Conservation (phyloP, 208 protist species). For the Wallacemonas rigidus region DNA sequence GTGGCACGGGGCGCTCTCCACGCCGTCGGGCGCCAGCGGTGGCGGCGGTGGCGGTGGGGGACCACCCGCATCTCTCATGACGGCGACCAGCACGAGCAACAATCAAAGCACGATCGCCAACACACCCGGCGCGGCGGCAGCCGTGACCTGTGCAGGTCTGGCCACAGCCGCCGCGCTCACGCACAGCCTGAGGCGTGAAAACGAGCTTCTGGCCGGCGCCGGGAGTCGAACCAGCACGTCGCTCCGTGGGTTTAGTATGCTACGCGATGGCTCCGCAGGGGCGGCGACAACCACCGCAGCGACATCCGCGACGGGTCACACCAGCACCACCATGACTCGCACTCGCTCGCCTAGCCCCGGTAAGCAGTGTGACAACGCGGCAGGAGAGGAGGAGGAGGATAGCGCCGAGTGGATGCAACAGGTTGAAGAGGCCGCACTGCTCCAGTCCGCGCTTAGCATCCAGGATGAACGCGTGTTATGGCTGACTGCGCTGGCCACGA, state of each 20-base stretch:
- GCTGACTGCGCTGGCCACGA: constrained; percentile 69
- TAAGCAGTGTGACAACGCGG: constrained; percentile 10
- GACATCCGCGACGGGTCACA: too few relatives aligned
- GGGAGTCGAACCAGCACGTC: constrained; percentile 8
- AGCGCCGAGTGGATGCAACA: neutral
- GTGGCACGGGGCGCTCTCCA: constrained; percentile 23
- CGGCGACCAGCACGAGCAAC: constrained; percentile 15
- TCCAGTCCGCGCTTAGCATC: constrained; percentile 50
- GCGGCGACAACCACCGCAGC: too few relatives aligned
- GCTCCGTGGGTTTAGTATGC: neutral
- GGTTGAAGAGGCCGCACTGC: constrained; percentile 27
- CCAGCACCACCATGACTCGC: too few relatives aligned
- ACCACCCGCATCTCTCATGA: neutral
- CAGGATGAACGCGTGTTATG: constrained; percentile 74
- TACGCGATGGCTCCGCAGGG: constrained; percentile 4
- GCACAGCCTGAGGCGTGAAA: constrained; percentile 36
- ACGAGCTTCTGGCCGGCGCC: constrained; percentile 30
- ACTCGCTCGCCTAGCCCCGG: neutral
- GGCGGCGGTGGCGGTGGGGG: neutral
- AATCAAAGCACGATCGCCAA: constrained; percentile 12
- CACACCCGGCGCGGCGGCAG: neutral
- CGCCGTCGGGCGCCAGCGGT: neutral
- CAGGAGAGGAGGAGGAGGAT: neutral
- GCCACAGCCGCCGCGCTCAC: constrained; percentile 17
- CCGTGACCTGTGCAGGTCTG: neutral